Evolutionary conservation across 345 rosid genomes (phyloP).

Genomic region (Kandelia obovata): DNA sequence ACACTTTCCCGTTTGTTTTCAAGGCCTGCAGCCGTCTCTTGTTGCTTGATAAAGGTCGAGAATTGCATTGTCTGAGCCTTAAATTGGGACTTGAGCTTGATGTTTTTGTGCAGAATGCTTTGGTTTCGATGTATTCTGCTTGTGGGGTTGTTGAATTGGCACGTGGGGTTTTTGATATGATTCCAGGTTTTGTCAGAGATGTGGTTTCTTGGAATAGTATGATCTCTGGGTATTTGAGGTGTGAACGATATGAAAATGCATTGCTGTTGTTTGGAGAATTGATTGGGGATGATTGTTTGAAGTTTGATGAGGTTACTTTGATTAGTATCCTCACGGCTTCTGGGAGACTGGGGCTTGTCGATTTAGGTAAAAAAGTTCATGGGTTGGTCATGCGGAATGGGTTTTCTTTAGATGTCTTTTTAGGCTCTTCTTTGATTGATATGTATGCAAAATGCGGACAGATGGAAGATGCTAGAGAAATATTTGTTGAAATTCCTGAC

Average conservation of each 20-base stretch:
- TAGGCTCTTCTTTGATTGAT: slow-evolving; percentile 17
- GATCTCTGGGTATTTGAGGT: slow-evolving; percentile 10
- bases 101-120: slow-evolving; percentile 16
- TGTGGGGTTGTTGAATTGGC: slow-evolving; percentile 5
- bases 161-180: slow-evolving; percentile 8
- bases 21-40: slow-evolving; percentile 10
- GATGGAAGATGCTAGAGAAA: slow-evolving; percentile 10
- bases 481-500: slow-evolving; percentile 12
- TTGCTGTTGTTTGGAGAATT: slow-evolving; percentile 4
- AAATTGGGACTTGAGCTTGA: slow-evolving; percentile 12
- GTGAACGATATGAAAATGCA: slow-evolving; percentile 6
- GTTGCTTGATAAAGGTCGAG: slow-evolving; percentile 14
- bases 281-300: not conserved
- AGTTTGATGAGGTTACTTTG: slow-evolving; percentile 1
- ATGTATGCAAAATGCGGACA: slow-evolving; percentile 14
- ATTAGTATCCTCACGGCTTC: slow-evolving; percentile 7
- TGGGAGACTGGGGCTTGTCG: slow-evolving; percentile 7
- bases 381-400: slow-evolving; percentile 5
- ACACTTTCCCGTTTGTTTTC: slow-evolving; percentile 14
- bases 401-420: slow-evolving; percentile 4
- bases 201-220: slow-evolving; percentile 19
- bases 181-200: slow-evolving; percentile 12
- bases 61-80: slow-evolving; percentile 13
- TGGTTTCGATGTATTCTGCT: slow-evolving; percentile 13
- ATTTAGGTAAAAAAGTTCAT: slow-evolving; percentile 7